These are phyloP conservation scores for Cyclostephanos tholiformis DNA, from an alignment of 108 stramenopile species.

Conservation along the genomic window DNA sequence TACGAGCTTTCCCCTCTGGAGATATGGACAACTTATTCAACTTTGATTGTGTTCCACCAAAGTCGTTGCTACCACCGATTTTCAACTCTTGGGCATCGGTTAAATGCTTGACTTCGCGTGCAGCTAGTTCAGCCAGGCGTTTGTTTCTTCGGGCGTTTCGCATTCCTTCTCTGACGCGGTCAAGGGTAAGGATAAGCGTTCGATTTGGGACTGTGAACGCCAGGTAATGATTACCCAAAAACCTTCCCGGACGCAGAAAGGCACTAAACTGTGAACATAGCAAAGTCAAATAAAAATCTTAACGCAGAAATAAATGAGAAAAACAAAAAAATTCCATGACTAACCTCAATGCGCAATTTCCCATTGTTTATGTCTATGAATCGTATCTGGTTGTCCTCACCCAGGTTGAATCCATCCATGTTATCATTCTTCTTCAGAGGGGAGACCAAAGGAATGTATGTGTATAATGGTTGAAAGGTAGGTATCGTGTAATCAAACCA, in stretches of 20 bases:
- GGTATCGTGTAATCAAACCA: conserved; percentile 50
- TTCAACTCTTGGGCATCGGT: conserved; percentile 4
- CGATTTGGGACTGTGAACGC: conserved; percentile 86
- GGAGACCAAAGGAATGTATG: conserved; percentile 85
- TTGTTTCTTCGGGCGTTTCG: conserved; percentile 79
- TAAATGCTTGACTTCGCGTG: conserved; percentile 44
- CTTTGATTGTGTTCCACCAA: conserved; percentile 14
- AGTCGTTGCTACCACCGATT: conserved; percentile 13
- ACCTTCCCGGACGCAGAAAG: conserved; percentile 81
- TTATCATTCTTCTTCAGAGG: conserved; percentile 78
- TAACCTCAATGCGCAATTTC: conserved; percentile 81
- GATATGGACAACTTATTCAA: conserved; percentile 35
- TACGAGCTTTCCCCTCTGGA: conserved; percentile 36
- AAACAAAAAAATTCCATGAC: not conserved
- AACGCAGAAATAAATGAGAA: not conserved
- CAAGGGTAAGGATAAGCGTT: conserved; percentile 85
- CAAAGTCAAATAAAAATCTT: not conserved
- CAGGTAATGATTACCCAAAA: conserved; percentile 85
- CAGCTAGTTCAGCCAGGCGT: conserved; percentile 53
- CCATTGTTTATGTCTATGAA: conserved; percentile 76
- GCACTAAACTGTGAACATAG: conserved; percentile 41
- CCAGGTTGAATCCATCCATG: conserved; percentile 83
- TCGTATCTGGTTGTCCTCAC: conserved; percentile 77
- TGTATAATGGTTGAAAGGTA: conserved; percentile 59
- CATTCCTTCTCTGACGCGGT: conserved; percentile 78